These are phyloP conservation scores for Fistulinella prunicolor DNA, from an alignment of 768 basidiomycete genomes.

Conservation along the genomic window DNA sequence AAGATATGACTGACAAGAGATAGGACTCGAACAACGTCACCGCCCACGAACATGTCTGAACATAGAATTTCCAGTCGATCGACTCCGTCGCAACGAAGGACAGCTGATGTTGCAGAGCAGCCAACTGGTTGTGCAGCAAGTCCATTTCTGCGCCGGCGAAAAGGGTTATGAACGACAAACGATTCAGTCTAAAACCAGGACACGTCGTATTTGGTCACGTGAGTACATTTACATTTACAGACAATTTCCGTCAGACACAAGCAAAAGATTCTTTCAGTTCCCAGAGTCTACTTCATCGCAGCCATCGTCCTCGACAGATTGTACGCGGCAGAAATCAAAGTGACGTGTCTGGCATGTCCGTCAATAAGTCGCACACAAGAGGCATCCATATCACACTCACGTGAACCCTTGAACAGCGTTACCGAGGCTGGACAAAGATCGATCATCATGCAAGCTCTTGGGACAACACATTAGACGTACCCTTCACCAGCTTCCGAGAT, in stretches of 20 bases:
- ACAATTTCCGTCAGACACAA: too few species aligned
- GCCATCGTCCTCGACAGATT: constrained; percentile 67
- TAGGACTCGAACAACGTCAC: constrained; percentile 87
- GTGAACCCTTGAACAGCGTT: constrained; percentile 91
- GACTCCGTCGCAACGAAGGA: constrained; percentile 70
- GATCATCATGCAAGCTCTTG: background rate
- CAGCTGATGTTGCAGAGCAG: constrained; percentile 55
- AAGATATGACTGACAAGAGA: constrained; percentile 59
- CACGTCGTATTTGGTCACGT: constrained; percentile 17
- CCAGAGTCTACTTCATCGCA: constrained; percentile 3
- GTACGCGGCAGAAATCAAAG: constrained; percentile 80
- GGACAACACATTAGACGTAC: constrained; percentile 38
- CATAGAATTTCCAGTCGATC: constrained; percentile 79
- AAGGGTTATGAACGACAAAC: background rate
- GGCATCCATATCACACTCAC: constrained; percentile 40
- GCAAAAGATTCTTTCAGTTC: too few species aligned
- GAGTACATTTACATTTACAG: background rate
- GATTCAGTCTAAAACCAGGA: background rate
- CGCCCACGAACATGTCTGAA: constrained; percentile 73
- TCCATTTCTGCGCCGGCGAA: constrained; percentile 42
- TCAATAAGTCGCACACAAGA: background rate
- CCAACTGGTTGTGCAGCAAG: constrained; percentile 56
- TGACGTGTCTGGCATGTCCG: constrained; percentile 58
- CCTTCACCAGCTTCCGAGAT: constrained; percentile 84
- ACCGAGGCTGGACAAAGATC: constrained; percentile 51